A percentile compares a stretch with the other conserved stretches of the same genome.
Conservation (phyloP, 2,329 filamentous ascomycete genomes). For the Fusarium pseudocircinatum region DNA sequence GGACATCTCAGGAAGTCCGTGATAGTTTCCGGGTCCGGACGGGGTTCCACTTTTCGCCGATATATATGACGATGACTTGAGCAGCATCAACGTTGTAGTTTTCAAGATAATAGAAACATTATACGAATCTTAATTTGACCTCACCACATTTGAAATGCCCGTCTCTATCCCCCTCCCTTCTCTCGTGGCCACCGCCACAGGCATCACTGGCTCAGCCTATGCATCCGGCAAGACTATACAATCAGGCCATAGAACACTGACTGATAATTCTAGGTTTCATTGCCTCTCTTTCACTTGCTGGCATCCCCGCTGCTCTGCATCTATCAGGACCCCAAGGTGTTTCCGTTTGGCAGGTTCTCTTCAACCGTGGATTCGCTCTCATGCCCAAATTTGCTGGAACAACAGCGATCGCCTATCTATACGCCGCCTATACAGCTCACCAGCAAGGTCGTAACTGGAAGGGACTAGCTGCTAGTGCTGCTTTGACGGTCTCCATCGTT, state of each 20-base stretch:
- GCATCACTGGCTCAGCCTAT: constrained; percentile 52
- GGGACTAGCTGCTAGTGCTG: constrained; percentile 46
- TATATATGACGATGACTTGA: background rate
- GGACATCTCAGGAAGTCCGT: constrained; percentile 38
- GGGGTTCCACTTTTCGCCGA: constrained; percentile 24
- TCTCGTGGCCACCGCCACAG: constrained; percentile 50
- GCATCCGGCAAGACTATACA: constrained; percentile 44
- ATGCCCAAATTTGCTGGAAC: constrained; percentile 51
- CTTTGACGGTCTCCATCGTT: constrained; percentile 50
- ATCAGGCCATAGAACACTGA: too few species aligned
- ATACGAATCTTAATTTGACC: background rate
- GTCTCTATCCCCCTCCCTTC: constrained; percentile 43
- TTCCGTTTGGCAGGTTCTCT: constrained; percentile 51
- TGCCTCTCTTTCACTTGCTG: constrained; percentile 49
- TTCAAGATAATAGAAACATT: background rate
- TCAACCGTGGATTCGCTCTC: constrained; percentile 47
- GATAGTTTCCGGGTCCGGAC: constrained; percentile 29
- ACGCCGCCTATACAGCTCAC: constrained; percentile 49
- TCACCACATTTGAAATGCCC: background rate
- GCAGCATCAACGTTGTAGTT: background rate
- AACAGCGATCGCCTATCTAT: constrained; percentile 48
- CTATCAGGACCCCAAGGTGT: constrained; percentile 43
- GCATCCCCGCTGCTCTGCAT: constrained; percentile 45
- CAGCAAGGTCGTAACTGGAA: constrained; percentile 46
- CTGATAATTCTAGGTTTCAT: constrained; percentile 47